Conservation (phyloP, 352 stramenopile genomes). For the Phytophthora sansomeana region DNA sequence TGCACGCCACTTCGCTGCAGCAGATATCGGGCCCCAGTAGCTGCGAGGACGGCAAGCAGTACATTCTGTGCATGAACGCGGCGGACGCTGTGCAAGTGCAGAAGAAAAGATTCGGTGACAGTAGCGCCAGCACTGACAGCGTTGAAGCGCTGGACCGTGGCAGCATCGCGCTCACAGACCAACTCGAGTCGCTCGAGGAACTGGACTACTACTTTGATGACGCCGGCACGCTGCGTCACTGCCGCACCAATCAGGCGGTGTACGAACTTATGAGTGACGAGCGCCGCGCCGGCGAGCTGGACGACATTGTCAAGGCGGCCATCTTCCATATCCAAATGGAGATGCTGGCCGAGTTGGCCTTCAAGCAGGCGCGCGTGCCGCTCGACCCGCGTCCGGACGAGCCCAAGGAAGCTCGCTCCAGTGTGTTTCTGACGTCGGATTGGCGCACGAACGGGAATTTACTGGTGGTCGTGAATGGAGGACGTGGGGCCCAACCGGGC, state of each 20-base stretch:
- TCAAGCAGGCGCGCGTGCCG: conserved; percentile 76
- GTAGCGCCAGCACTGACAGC: conserved; percentile 32
- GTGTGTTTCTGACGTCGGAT: conserved; percentile 76
- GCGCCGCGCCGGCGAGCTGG: conserved; percentile 65
- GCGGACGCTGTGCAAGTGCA: conserved; percentile 53
- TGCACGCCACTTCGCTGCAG: conserved; percentile 61
- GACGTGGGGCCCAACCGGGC: conserved; percentile 67
- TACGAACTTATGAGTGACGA: conserved; percentile 84
- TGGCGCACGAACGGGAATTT: conserved; percentile 69
- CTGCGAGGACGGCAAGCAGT: conserved; percentile 81
- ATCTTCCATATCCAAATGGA: conserved; percentile 90
- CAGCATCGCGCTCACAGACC: conserved; percentile 63
- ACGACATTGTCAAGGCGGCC: conserved; percentile 83
- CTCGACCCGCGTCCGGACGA: conserved; percentile 66
- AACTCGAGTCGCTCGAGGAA: conserved; percentile 80
- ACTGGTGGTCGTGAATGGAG: conserved; percentile 77
- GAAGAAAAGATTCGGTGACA: conserved; percentile 53
- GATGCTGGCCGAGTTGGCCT: conserved; percentile 79
- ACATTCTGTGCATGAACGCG: conserved; percentile 62
- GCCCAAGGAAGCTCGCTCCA: conserved; percentile 72
- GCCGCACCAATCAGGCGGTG: conserved; percentile 75
- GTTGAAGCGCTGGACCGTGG: conserved; percentile 29
- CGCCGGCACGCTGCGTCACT: conserved; percentile 69
- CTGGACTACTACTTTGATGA: conserved; percentile 85
- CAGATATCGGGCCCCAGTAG: conserved; percentile 40